Evolutionary conservation across 2,329 filamentous ascomycete genomes (phyloP).

Genomic region (Dactylellina cionopaga): DNA sequence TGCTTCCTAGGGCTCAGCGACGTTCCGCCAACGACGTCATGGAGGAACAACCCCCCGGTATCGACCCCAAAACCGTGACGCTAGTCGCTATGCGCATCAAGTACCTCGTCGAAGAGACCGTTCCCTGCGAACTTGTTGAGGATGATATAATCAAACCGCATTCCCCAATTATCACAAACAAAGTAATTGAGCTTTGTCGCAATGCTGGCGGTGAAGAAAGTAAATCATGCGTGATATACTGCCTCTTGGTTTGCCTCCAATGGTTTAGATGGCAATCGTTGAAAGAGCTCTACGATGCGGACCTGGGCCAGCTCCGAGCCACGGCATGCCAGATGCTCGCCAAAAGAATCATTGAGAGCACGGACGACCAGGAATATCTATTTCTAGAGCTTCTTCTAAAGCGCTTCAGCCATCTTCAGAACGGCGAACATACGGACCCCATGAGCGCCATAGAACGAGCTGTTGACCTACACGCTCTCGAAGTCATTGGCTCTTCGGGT

Average conservation of each 20-base stretch:
- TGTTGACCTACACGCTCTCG: slow-evolving; percentile 88
- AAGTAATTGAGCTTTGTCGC: slow-evolving; percentile 81
- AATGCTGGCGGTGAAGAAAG: slow-evolving; percentile 81
- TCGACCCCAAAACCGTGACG: slow-evolving; percentile 77
- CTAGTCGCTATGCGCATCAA: slow-evolving; percentile 89
- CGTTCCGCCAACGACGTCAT: slow-evolving; percentile 4
- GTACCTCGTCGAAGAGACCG: slow-evolving; percentile 76
- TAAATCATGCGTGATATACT: slow-evolving; percentile 82
- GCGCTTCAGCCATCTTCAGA: slow-evolving; percentile 82
- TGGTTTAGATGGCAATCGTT: slow-evolving; percentile 62
- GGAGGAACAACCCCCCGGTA: slow-evolving; percentile 21
- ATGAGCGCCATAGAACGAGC: slow-evolving; percentile 90
- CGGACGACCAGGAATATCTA: slow-evolving; percentile 81
- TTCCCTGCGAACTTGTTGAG: slow-evolving; percentile 89
- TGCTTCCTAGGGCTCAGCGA: slow-evolving; percentile 7
- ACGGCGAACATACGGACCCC: slow-evolving; percentile 76
- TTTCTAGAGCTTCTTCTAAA: slow-evolving; percentile 80
- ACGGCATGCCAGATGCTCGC: slow-evolving; percentile 90
- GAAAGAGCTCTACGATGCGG: slow-evolving; percentile 90
- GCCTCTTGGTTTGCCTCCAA: slow-evolving; percentile 76
- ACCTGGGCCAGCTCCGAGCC: slow-evolving; percentile 75
- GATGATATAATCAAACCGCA: slow-evolving; percentile 79
- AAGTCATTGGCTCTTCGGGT: slow-evolving; percentile 87
- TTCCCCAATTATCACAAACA: slow-evolving; percentile 81
- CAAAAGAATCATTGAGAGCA: slow-evolving; percentile 84